These are phyloP conservation scores for Alternaria atra DNA, from an alignment of 2,329 filamentous ascomycete species.

Conservation along the genomic window DNA sequence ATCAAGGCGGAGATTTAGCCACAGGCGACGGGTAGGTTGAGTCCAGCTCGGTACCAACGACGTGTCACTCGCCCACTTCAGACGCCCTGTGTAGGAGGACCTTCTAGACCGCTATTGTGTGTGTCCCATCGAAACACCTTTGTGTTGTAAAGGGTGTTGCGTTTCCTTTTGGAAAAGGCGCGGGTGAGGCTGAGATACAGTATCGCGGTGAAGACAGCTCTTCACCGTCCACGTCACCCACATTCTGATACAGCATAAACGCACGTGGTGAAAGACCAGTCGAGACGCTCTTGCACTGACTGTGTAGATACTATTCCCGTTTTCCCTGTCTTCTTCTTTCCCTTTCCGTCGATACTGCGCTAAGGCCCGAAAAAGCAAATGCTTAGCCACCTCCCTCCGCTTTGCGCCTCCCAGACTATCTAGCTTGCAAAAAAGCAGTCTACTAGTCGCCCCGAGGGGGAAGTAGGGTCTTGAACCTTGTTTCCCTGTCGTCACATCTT, in stretches of 20 bases:
- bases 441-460: slow-evolving; percentile 1
- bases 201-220: not conserved
- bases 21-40: not conserved
- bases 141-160: not conserved
- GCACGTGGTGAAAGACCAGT: not conserved
- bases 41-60: slow-evolving; percentile 1
- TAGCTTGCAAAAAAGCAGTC: slow-evolving; percentile 3
- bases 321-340: not conserved
- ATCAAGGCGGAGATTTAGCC: slow-evolving; percentile 5
- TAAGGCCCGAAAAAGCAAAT: not conserved
- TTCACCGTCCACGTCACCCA: not conserved
- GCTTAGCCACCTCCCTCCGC: not conserved
- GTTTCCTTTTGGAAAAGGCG: slow-evolving; percentile 4
- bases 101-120: not conserved
- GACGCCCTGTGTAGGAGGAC: not conserved
- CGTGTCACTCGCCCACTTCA: not conserved
- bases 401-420: not conserved
- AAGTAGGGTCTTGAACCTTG: slow-evolving; percentile 8
- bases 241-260: not conserved
- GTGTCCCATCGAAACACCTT: not conserved
- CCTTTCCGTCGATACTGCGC: not conserved
- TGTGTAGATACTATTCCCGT: not conserved
- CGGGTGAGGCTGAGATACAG: slow-evolving; percentile 1
- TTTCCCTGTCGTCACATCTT: slow-evolving; percentile 6
- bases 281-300: slow-evolving; percentile 2